These are phyloP conservation scores for Pichia kluyveri DNA, from an alignment of 805 yeast species.

Conservation along the genomic window DNA sequence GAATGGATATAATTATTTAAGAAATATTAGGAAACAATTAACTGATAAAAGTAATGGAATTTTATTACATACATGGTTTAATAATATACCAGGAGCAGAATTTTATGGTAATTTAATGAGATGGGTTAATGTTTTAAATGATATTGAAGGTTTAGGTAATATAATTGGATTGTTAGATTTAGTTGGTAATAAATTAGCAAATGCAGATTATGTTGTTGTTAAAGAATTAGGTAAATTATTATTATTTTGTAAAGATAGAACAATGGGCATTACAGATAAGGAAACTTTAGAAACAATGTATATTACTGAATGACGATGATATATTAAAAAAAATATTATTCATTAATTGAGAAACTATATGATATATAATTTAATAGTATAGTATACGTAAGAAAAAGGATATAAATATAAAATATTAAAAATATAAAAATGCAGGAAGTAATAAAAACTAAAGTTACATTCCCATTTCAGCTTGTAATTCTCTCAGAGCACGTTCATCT, in stretches of 20 bases:
- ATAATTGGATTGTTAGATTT: conserved; percentile 47
- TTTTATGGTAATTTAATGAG: conserved; percentile 34
- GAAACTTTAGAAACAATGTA: conserved; percentile 47
- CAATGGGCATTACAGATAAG: conserved; percentile 36
- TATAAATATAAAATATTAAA: no score
- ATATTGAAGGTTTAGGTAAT: conserved; percentile 35
- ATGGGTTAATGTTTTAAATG: conserved; percentile 32
- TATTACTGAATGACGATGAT: not conserved
- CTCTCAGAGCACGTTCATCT: conserved; percentile 74
- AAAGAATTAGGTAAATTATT: conserved; percentile 46
- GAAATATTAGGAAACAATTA: conserved; percentile 38
- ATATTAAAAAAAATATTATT: not conserved
- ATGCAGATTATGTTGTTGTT: conserved; percentile 48
- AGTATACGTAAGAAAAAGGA: not conserved
- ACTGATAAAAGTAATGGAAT: conserved; percentile 25
- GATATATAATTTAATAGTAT: no score
- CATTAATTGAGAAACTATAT: no score
- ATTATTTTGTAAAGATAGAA: conserved; percentile 44
- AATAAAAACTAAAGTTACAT: conserved; percentile 26
- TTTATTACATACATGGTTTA: conserved; percentile 26
- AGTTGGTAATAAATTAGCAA: conserved; percentile 31
- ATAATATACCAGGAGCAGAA: conserved; percentile 24
- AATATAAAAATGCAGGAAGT: not conserved
- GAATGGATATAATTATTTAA: conserved; percentile 40
- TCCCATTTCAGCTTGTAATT: conserved; percentile 83